Conservation (phyloP, 257 asterid genomes). For the Henckelia pumila region DNA sequence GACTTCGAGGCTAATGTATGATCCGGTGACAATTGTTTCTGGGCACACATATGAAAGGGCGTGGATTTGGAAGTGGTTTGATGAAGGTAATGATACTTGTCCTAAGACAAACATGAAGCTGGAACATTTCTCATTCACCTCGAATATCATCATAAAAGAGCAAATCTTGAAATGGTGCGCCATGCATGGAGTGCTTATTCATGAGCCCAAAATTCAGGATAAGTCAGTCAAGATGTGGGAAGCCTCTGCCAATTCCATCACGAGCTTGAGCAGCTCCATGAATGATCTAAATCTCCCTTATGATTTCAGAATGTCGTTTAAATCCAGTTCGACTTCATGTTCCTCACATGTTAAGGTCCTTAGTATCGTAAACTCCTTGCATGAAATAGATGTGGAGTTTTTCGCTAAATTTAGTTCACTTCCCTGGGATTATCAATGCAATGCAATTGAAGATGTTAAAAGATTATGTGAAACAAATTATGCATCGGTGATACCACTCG, state of each 20-base stretch:
- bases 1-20: conserved; percentile 72
- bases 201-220: conserved; percentile 45
- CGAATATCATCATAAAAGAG: conserved; percentile 58
- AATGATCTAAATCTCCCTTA: conserved; percentile 53
- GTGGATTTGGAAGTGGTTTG: conserved; percentile 88
- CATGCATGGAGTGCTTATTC: conserved; percentile 33
- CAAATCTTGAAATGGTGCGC: conserved; percentile 64
- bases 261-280: conserved; percentile 69
- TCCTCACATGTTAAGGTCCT: conserved; percentile 23
- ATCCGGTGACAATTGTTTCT: conserved; percentile 81
- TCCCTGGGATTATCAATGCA: conserved; percentile 37
- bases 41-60: conserved; percentile 80
- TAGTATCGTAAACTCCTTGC: conserved; percentile 18
- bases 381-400: conserved; percentile 35
- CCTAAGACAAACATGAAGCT: conserved; percentile 60
- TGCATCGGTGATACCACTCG: conserved; percentile 34
- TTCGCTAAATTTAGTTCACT: conserved; percentile 45
- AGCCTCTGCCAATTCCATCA: conserved; percentile 36
- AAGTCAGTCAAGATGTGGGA: conserved; percentile 27
- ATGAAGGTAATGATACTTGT: conserved; percentile 67
- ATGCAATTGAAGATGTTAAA: conserved; percentile 44
- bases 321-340: conserved; percentile 40
- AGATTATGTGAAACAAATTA: conserved; percentile 32
- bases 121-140: conserved; percentile 44
- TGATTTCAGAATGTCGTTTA: conserved; percentile 59